Evolutionary conservation across 1,284 basidiomycete genomes (phyloP).

Genomic region (Apiotrichum sp.): DNA sequence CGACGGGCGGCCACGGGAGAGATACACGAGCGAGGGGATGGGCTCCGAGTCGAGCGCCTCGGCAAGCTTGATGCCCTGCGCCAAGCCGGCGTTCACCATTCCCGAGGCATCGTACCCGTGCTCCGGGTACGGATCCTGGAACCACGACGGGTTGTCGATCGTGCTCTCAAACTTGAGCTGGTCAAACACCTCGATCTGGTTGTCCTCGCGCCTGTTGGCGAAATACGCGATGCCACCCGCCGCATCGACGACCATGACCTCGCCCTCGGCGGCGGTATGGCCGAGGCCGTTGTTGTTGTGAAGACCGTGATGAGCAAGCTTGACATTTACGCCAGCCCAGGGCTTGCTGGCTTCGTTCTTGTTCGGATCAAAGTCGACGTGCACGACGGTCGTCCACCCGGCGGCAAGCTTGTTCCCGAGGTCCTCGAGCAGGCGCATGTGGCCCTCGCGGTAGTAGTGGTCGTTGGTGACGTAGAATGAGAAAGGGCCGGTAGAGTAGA

Average conservation of each 20-base stretch:
- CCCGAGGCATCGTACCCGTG: conserved; percentile 16
- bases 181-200: conserved; percentile 4
- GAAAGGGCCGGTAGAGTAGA: conserved; percentile 19
- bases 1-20: conserved; percentile 3
- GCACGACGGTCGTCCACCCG: conserved; percentile 16
- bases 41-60: not conserved
- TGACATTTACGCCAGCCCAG: conserved; percentile 9
- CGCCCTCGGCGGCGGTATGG: conserved; percentile 14
- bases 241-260: conserved; percentile 23
- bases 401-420: conserved; percentile 15
- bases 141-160: conserved; percentile 35
- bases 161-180: conserved; percentile 10
- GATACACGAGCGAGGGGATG: conserved; percentile 14
- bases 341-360: not conserved
- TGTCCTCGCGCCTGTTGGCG: conserved; percentile 2
- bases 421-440: conserved; percentile 22
- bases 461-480: conserved; percentile 34
- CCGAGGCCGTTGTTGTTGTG: conserved; percentile 38
- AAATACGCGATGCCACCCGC: conserved; percentile 21
- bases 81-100: conserved; percentile 24
- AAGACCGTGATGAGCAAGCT: conserved; percentile 17
- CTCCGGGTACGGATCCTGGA: conserved; percentile 22
- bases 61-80: conserved; percentile 11
- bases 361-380: conserved; percentile 11
- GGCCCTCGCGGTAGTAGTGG: conserved; percentile 27